Evolutionary conservation across 495 filamentous ascomycete genomes (phyloP), one percentile per base, ranked within the genome.

Genomic region (Penicillium bialowiezense): DNA sequence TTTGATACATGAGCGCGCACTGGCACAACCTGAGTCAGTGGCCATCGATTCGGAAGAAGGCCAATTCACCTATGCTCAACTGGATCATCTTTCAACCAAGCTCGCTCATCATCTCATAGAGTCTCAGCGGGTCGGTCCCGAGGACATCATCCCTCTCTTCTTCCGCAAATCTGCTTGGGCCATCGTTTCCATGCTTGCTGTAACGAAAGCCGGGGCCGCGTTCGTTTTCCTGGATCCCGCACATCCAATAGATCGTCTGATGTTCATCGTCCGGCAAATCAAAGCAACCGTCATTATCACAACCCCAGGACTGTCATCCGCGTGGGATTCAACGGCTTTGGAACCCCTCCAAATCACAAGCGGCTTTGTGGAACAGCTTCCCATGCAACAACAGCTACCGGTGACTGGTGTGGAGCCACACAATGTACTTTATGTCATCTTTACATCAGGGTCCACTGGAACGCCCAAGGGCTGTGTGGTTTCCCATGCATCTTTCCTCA

Each of bases 41-140:
- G 63, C 67, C 21, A 39, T 75, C 0, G 52, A 46, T 29, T 52
- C 65, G 2, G 79, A 74, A 75, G 78, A 81, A 48, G 76, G 73
- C 15, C 41, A 53, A 23, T 70, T 79, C 44, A 77, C 76, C 3
- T 80, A 80, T 49, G 32, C 44, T 20, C 60, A 80, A 32, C 56
- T 80, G 14, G 65, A 77, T n/a, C 29, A 41, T 0, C 46, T 71
- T 31, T 58, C 68, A 9, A 31, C 26, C n/a, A 64, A 13, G 7
- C 49, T 62, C 13, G 51, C 59, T 2, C 15, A 19, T 7, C 8
- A 53, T 38, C 46, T 69, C 2, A 18, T 31, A 12, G 43, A 38
- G 7, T 38, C 26, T 4, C 56, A 70, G 5, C 69, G 72, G 17
- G 58, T 76, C 14, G 41, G 28, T 6, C 55, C 50, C 6, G 68